Evolutionary conservation across 139 green algal species (phyloP), one percentile per base, ranked within the genome.

Genomic region (Dunaliella primolecta): DNA sequence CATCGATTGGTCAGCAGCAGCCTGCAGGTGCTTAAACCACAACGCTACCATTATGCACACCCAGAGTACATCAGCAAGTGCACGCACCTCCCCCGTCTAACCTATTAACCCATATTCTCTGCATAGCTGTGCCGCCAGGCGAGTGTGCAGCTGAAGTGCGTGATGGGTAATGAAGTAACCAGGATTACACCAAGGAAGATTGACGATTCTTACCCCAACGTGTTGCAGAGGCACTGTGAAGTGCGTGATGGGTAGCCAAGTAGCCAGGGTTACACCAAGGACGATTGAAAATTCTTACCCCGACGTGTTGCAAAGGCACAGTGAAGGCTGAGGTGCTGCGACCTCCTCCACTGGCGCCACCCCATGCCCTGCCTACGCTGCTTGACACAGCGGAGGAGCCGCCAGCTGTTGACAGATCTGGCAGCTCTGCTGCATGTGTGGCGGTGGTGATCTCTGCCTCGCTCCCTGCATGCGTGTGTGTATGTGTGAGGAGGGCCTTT

Each of bases 381-480:
- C 46, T n/a, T n/a, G n/a, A n/a, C n/a, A n/a, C 46, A 64, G 46
- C 46, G 15, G 46, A 15, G 15, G 46, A 15, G 46, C 46, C 46
- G 7, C 46, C 46, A 64, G 46, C 46, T 64, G n/a, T n/a, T n/a
- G n/a, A n/a, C n/a, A 64, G 7, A 7, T 64, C 46, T 15, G 46
- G 46, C 46, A 64, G 46, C 46, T 64, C 75, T n/a, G 75, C 75
- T 38, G 75, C 21, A 11, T 36, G 75, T 11, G 7, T 1, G n/a
- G 75, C 75, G 36, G 75, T 80, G n/a, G 75, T 80, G 30, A 80
- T 30, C 75, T 80, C 30, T 29, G 1, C 30, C 78, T 82, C 36
- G 15, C 24, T 64, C 1, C 36, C 36, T 82, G 78, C 29, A 70
- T 31, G 78, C 34, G 31, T n/a, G 72, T 79, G 30, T 79, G 20